Percentiles rank a stretch among this genome's conserved stretches.
Conservation (phyloP, 495 filamentous ascomycete species). For the Usnea hakonensis region DNA sequence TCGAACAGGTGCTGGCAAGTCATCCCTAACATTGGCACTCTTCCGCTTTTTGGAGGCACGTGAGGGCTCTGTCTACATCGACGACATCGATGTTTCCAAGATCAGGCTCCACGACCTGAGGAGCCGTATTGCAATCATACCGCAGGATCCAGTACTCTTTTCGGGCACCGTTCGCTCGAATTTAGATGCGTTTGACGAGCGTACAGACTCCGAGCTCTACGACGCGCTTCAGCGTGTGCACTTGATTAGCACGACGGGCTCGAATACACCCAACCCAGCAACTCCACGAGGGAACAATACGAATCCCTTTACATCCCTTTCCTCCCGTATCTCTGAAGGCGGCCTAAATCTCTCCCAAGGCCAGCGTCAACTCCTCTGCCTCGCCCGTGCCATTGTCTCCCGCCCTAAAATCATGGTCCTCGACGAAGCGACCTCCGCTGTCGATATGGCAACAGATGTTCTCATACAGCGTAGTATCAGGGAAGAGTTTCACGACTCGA, state of each 20-base stretch:
- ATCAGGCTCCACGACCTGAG: slow-evolving; percentile 67
- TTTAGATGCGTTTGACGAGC: slow-evolving; percentile 70
- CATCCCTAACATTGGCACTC: slow-evolving; percentile 69
- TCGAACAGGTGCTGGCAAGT: slow-evolving; percentile 82
- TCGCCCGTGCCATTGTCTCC: slow-evolving; percentile 77
- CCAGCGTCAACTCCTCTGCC: slow-evolving; percentile 79
- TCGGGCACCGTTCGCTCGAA: slow-evolving; percentile 78
- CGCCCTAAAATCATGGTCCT: slow-evolving; percentile 79
- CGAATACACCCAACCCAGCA: slow-evolving; percentile 21
- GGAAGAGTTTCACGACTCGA: slow-evolving; percentile 69
- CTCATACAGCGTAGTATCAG: slow-evolving; percentile 78
- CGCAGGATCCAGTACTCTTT: slow-evolving; percentile 81
- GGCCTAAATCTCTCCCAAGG: slow-evolving; percentile 81
- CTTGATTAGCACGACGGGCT: slow-evolving; percentile 39
- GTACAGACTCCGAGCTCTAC: slow-evolving; percentile 61
- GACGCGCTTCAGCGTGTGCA: slow-evolving; percentile 73
- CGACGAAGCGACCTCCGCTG: slow-evolving; percentile 83
- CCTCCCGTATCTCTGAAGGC: slow-evolving; percentile 60
- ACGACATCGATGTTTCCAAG: slow-evolving; percentile 68
- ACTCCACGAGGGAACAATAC: slow-evolving; percentile 37
- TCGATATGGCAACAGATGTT: slow-evolving; percentile 79
- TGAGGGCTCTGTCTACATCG: slow-evolving; percentile 62
- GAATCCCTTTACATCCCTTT: slow-evolving; percentile 56
- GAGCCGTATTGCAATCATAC: slow-evolving; percentile 73
- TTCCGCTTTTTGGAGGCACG: slow-evolving; percentile 78